These are phyloP conservation scores for Euphorbia tirucalli DNA, from an alignment of 345 rosid species.

Conservation along the genomic window DNA sequence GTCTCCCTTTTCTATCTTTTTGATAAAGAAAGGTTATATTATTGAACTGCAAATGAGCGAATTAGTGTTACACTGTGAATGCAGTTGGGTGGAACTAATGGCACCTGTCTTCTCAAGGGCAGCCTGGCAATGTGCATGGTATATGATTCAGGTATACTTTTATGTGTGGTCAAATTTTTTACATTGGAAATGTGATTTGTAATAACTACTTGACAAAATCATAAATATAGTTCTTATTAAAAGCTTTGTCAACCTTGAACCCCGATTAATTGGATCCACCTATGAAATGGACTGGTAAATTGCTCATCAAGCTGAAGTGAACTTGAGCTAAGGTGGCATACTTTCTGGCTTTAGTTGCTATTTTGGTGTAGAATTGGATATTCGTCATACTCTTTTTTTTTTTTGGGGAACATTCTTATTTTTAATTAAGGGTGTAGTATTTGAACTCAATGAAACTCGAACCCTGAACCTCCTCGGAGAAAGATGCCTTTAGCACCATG, in stretches of 20 bases:
- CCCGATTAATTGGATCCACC: too few species aligned
- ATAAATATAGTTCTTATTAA: neutral
- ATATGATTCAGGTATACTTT: constrained; percentile 88
- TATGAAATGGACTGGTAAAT: too few species aligned
- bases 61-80: constrained; percentile 9
- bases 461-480: too few species aligned
- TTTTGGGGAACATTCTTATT: too few species aligned
- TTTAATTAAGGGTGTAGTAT: too few species aligned
- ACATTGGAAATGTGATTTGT: neutral
- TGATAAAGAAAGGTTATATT: neutral
- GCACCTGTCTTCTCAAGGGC: constrained; percentile 91
- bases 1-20: neutral
- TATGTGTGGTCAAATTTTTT: neutral
- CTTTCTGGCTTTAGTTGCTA: neutral
- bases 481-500: too few species aligned
- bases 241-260: neutral
- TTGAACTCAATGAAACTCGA: too few species aligned
- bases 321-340: neutral
- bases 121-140: constrained; percentile 91
- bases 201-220: neutral
- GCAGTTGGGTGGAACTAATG: constrained; percentile 99
- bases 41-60: neutral
- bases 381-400: neutral
- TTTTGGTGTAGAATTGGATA: neutral
- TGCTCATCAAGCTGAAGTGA: neutral